A percentile compares a stretch with the other conserved stretches of the same genome.
Evolutionary conservation across 768 basidiomycete genomes (phyloP).

Genomic region (Podaxis mareebaensis): DNA sequence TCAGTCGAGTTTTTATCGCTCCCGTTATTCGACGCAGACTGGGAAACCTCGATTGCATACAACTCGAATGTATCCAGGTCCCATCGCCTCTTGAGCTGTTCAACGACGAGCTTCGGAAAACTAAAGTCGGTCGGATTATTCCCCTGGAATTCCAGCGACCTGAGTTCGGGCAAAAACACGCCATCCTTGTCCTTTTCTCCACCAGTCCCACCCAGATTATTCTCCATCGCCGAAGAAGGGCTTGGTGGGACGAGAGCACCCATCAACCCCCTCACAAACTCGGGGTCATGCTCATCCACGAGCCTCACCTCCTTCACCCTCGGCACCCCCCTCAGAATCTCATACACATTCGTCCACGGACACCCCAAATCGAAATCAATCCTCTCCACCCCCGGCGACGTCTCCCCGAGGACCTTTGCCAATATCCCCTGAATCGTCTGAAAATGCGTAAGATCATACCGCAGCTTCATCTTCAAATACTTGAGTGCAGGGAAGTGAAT

Average conservation of each 20-base stretch:
- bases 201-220: neutral
- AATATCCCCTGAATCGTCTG: constrained; percentile 2
- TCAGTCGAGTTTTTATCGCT: neutral
- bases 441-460: constrained; percentile 15
- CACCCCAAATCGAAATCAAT: constrained; percentile 14
- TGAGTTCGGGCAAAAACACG: constrained; percentile 8
- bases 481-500: constrained; percentile 3
- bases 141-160: constrained; percentile 10
- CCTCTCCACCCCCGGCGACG: constrained; percentile 6
- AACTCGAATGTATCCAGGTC: neutral
- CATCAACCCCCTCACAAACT: constrained; percentile 13
- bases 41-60: neutral
- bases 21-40: neutral
- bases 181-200: neutral
- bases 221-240: neutral
- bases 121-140: constrained; percentile 7
- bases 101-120: constrained; percentile 5
- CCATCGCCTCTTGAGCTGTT: constrained; percentile 7
- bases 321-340: constrained; percentile 12
- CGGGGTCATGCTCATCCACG: constrained; percentile 11
- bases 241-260: neutral
- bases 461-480: constrained; percentile 6
- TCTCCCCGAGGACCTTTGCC: constrained; percentile 1
- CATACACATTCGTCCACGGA: constrained; percentile 8
- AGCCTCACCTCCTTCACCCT: constrained; percentile 3